These are phyloP conservation scores for Chlamydomonas reinhardtii DNA, from an alignment of 163 green algal species.

Conservation along the genomic window DNA sequence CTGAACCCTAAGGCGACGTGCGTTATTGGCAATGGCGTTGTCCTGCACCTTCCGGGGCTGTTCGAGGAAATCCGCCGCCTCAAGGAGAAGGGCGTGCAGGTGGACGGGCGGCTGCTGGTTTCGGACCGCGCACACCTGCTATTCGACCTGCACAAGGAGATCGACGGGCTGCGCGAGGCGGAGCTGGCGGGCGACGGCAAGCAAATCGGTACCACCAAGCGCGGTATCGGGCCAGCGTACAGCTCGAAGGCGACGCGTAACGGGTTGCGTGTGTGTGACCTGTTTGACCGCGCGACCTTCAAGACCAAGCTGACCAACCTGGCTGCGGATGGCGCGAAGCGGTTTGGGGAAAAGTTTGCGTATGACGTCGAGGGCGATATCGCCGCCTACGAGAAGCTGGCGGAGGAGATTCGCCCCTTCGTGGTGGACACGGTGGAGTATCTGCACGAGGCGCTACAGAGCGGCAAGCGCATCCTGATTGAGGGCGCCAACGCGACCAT, in stretches of 20 bases:
- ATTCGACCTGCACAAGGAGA: slow-evolving; percentile 98
- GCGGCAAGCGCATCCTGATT: slow-evolving; percentile 88
- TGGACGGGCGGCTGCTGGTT: slow-evolving; percentile 90
- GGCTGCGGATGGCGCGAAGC: slow-evolving; percentile 78
- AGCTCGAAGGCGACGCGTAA: slow-evolving; percentile 95
- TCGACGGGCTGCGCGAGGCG: slow-evolving; percentile 88
- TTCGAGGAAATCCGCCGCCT: slow-evolving; percentile 96
- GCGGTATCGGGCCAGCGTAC: slow-evolving; percentile 99
- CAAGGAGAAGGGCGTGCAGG: slow-evolving; percentile 77
- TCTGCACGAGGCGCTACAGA: slow-evolving; percentile 81
- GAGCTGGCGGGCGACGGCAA: slow-evolving; percentile 83
- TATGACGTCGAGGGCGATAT: slow-evolving; percentile 95
- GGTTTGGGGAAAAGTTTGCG: slow-evolving; percentile 84
- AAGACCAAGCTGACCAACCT: slow-evolving; percentile 84
- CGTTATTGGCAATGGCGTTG: slow-evolving; percentile 98
- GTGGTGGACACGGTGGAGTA: slow-evolving; percentile 87
- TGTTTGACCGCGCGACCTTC: slow-evolving; percentile 67
- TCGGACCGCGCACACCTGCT: slow-evolving; percentile 96
- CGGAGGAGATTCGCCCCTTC: slow-evolving; percentile 77
- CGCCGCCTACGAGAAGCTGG: slow-evolving; percentile 81
- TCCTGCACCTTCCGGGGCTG: slow-evolving; percentile 96
- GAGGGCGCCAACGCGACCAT: slow-evolving; percentile 99
- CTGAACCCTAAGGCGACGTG: slow-evolving; percentile 92
- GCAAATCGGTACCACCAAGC: slow-evolving; percentile 98
- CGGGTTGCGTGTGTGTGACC: slow-evolving; percentile 94